Base-by-base conservation (phyloP, 2,329 filamentous ascomycete species). In the Trichophyton verrucosum region DNA sequence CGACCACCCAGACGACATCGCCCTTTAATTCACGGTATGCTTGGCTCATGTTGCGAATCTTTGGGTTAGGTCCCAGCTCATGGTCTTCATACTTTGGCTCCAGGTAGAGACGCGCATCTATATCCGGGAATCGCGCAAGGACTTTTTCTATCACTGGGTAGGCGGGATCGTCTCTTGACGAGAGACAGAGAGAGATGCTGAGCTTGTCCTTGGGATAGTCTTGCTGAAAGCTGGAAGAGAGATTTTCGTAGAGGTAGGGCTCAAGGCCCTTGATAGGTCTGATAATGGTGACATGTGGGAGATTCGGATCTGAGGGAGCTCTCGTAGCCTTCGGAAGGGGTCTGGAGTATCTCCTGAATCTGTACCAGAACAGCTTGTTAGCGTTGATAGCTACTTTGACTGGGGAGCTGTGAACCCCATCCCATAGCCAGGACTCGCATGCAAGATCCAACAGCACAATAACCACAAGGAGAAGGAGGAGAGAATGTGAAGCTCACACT, bases 1-100 rank as follows among this genome's bases (percentile, higher is more conserved):
- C 94, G 20, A 95, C 82, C 58, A 96, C 86, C 94, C 94, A 99
- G 22, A 99, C 80, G 27, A 97, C 81, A 70, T 96, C 91, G 1
- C 88, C 87, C 65, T 86, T 86, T 1, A 91, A 89, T 70, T 97
- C 91, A 30, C 91, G 80, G 71, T 96, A 99, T 1, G 90, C 91
- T 49, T 90, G 83, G 71, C 91, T 96, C 80, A 97, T 89, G 72
- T 99, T 99, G 58, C 94, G 82, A 67, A 99, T 95, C 78, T 99
- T 99, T n/a, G 94, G 94, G 69, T 99, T 99, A 1, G 94, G 94
- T 0, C 95, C 95, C 61, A 97, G 80, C 61, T 83, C 80, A 64
- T 81, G 74, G 57, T 75, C 68, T 55, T 79, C 80, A 9, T 75
- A 91, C 62, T 95, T 87, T 57, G 88, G 83, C 75, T 96, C 92